These are phyloP conservation scores for Skeletonema costatum DNA, from an alignment of 108 stramenopile species.

Conservation along the genomic window DNA sequence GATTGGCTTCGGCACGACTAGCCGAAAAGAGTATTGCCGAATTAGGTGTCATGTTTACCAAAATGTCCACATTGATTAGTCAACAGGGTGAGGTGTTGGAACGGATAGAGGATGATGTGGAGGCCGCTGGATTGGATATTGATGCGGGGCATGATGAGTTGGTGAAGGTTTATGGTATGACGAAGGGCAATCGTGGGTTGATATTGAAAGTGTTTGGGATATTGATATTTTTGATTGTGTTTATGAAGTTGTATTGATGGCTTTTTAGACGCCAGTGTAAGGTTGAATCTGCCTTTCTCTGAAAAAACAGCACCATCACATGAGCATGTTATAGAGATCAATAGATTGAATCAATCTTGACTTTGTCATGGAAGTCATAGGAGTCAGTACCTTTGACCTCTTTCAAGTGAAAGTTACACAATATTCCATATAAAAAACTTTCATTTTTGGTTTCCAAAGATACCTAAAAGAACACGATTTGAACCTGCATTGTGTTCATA, in stretches of 20 bases:
- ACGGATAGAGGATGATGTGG: slow-evolving; percentile 91
- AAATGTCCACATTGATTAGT: slow-evolving; percentile 72
- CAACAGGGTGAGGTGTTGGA: slow-evolving; percentile 83
- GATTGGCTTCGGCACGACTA: slow-evolving; percentile 70
- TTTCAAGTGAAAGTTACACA: too few relatives aligned
- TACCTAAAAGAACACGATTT: too few relatives aligned
- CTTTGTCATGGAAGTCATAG: too few relatives aligned
- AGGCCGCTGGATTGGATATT: slow-evolving; percentile 72
- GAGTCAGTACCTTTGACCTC: too few relatives aligned
- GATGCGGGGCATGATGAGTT: slow-evolving; percentile 82
- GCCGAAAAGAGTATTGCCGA: slow-evolving; percentile 77
- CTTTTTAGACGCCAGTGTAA: too few relatives aligned
- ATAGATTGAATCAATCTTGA: too few relatives aligned
- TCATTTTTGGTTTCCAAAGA: too few relatives aligned
- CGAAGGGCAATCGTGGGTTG: slow-evolving; percentile 85
- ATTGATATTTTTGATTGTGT: slow-evolving; percentile 84
- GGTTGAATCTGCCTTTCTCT: too few relatives aligned
- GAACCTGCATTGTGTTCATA: too few relatives aligned
- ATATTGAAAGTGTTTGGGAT: slow-evolving; percentile 86
- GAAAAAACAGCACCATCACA: too few relatives aligned
- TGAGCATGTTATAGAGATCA: too few relatives aligned
- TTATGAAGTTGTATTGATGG: slow-evolving; percentile 78
- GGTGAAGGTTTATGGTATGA: slow-evolving; percentile 69
- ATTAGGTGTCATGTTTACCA: slow-evolving; percentile 73
- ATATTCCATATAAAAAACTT: too few relatives aligned